A percentile compares a stretch with the other conserved stretches of the same genome.
phyloP scores from a whole-genome alignment of 768 basidiomycete genomes.

The Collybia mongolica region DNA sequence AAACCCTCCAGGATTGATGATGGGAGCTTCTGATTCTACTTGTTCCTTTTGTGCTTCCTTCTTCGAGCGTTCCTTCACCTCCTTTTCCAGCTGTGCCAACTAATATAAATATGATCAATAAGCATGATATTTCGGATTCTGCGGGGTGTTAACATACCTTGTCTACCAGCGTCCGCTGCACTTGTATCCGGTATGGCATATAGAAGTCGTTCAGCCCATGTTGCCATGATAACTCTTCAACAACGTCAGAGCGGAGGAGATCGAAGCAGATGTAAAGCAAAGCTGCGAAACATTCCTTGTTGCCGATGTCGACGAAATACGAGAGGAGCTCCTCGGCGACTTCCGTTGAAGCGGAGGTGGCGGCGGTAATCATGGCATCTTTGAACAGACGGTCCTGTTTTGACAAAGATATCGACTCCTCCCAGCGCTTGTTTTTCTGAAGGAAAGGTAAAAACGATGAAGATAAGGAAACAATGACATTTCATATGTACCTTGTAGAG shows the following conservation, averaged over 20 bases:
- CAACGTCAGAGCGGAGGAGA: slow-evolving; percentile 87
- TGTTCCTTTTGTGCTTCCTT: slow-evolving; percentile 89
- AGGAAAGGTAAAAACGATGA: not conserved
- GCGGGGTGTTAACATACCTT: slow-evolving; percentile 43
- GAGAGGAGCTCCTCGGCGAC: slow-evolving; percentile 93
- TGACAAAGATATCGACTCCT: slow-evolving; percentile 91
- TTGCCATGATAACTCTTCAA: slow-evolving; percentile 96
- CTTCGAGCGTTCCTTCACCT: slow-evolving; percentile 83
- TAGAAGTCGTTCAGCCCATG: slow-evolving; percentile 95
- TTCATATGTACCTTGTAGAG: slow-evolving; percentile 81
- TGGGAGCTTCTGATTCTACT: slow-evolving; percentile 80
- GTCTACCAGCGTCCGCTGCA: slow-evolving; percentile 74
- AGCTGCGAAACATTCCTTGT: slow-evolving; percentile 96
- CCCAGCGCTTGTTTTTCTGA: slow-evolving; percentile 94
- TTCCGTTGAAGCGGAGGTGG: slow-evolving; percentile 78
- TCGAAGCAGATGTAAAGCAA: slow-evolving; percentile 93
- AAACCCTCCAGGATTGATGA: slow-evolving; percentile 82
- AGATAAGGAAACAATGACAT: not conserved
- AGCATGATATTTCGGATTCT: not conserved
- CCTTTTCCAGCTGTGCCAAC: slow-evolving; percentile 81
- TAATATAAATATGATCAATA: slow-evolving; percentile 21
- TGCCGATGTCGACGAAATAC: slow-evolving; percentile 98
- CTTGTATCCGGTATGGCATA: slow-evolving; percentile 95
- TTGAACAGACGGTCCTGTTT: slow-evolving; percentile 98
- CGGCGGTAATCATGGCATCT: slow-evolving; percentile 93